Conservation (phyloP, 2,329 filamentous ascomycete genomes). For the Raffaelea ambrosiae region DNA sequence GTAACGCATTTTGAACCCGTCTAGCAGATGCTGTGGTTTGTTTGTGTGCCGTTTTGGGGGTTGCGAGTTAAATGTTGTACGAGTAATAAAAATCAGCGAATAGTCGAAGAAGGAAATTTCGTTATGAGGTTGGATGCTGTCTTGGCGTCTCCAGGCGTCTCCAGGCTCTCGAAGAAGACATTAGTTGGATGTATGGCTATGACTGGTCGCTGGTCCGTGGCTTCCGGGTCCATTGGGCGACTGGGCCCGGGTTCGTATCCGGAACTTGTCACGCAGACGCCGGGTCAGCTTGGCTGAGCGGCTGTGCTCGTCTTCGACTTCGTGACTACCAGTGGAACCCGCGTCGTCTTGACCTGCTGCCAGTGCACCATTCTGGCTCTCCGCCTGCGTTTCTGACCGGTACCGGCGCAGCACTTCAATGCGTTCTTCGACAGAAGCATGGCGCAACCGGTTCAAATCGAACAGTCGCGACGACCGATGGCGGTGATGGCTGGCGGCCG, state of each 20-base stretch:
- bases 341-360: conserved; percentile 17
- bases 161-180: too few relatives aligned
- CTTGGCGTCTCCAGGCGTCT: too few relatives aligned
- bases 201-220: too few relatives aligned
- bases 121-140: too few relatives aligned
- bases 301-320: conserved; percentile 20
- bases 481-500: conserved; percentile 9
- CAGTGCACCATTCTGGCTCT: neutral
- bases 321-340: too few relatives aligned
- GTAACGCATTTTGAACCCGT: too few relatives aligned
- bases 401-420: conserved; percentile 49
- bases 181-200: neutral
- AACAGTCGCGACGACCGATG: conserved; percentile 43
- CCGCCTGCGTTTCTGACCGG: conserved; percentile 28
- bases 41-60: too few relatives aligned
- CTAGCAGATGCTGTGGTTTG: too few relatives aligned
- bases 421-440: conserved; percentile 54
- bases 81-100: neutral
- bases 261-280: conserved; percentile 44
- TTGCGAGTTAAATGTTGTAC: too few relatives aligned
- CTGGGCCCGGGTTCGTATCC: conserved; percentile 39
- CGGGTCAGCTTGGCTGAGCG: conserved; percentile 37
- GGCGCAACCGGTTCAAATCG: conserved; percentile 47
- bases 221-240: conserved; percentile 4
- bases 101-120: neutral